A percentile compares a stretch with the other conserved stretches of the same genome.
Conservation (phyloP, 2,329 filamentous ascomycete species). For the Fusarium longipes region DNA sequence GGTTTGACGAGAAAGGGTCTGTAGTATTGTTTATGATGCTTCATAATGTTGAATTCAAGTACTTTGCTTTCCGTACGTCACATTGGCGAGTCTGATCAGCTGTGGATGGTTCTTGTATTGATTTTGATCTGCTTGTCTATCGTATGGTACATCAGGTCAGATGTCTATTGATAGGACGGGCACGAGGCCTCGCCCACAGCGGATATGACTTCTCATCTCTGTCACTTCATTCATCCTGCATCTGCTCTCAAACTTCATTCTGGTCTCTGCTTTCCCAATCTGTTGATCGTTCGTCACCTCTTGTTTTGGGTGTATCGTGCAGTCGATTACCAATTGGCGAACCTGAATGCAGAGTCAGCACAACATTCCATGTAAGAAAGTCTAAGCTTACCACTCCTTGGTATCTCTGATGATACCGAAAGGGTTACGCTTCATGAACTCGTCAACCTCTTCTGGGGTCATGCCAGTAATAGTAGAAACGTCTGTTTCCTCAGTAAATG, state of each 20-base stretch:
- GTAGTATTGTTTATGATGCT: background rate
- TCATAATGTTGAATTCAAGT: background rate
- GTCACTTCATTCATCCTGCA: no score
- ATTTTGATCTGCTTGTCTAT: background rate
- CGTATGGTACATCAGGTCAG: no score
- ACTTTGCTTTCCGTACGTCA: background rate
- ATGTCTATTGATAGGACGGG: no score
- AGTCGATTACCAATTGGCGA: background rate
- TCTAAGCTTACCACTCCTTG: background rate
- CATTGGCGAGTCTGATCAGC: rapidly evolving
- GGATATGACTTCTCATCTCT: no score
- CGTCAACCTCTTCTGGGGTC: background rate
- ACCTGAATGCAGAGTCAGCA: background rate
- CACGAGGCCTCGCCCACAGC: no score
- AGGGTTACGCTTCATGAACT: background rate
- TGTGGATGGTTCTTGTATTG: background rate
- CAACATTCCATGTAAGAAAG: rapidly evolving
- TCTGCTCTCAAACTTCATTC: no score
- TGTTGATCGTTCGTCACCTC: no score
- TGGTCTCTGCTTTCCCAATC: background rate
- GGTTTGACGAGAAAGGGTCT: constrained; percentile 17
- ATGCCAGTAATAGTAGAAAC: no score
- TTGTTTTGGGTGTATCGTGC: background rate
- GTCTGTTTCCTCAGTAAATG: background rate
- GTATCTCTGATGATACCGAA: background rate